Evolutionary conservation across 371 early-diverging fungal genomes (phyloP).

Genomic region (Syncephalis fuscata): DNA sequence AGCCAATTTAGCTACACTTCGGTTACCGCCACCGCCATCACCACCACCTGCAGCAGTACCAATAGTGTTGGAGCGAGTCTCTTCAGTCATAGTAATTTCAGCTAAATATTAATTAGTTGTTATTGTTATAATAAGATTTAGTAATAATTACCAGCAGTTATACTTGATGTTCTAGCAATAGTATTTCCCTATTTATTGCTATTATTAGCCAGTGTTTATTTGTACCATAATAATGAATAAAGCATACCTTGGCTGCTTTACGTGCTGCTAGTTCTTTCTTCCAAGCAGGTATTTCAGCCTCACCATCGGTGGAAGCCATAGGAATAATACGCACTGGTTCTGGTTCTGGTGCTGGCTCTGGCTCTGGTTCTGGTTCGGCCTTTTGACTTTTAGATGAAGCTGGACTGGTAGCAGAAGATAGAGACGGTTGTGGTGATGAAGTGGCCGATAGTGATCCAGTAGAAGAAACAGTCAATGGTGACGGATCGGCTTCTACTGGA

Average conservation of each 20-base stretch:
- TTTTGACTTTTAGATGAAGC: neutral
- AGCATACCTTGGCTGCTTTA: slow-evolving; percentile 10
- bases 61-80: no score
- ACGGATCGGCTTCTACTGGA: slow-evolving; percentile 12
- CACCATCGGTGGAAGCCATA: neutral
- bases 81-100: no score
- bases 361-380: neutral
- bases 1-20: slow-evolving; percentile 1
- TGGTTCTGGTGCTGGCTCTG: neutral
- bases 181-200: neutral
- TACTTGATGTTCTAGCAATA: neutral
- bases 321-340: neutral
- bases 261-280: slow-evolving; percentile 30
- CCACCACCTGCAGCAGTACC: slow-evolving; percentile 2
- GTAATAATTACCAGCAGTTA: neutral
- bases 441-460: neutral
- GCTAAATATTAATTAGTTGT: no score
- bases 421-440: neutral
- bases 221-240: neutral
- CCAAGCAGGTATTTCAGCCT: slow-evolving; percentile 24
- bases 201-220: no score
- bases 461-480: neutral
- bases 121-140: neutral
- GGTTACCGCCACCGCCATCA: slow-evolving; percentile 2
- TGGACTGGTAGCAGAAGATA: neutral